A percentile compares a stretch with the other conserved stretches of the same genome.
Evolutionary conservation across 768 basidiomycete genomes (phyloP).

Genomic region (Pisolithus sp.): DNA sequence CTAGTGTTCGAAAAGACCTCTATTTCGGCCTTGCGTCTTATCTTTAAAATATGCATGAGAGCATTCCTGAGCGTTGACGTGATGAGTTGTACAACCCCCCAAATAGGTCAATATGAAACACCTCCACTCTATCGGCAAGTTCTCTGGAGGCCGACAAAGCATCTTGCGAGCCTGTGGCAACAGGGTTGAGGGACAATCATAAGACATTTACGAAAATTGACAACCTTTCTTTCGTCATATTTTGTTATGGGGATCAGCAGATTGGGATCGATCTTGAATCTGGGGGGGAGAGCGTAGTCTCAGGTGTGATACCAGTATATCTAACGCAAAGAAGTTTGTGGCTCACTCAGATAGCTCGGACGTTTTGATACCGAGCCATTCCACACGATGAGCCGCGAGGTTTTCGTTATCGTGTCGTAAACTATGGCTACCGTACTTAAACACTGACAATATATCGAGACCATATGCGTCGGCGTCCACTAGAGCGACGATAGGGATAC

Average conservation of each 20-base stretch:
- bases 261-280: conserved; percentile 55
- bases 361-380: conserved; percentile 75
- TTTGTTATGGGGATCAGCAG: conserved; percentile 60
- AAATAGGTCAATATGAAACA: conserved; percentile 22
- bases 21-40: conserved; percentile 88
- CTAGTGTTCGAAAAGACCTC: conserved; percentile 46
- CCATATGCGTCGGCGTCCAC: conserved; percentile 94
- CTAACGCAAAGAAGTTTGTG: not conserved
- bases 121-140: conserved; percentile 66
- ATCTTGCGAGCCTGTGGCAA: conserved; percentile 54
- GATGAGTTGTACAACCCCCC: not conserved
- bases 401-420: conserved; percentile 66
- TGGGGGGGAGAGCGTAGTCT: conserved; percentile 21
- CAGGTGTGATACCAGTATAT: not conserved
- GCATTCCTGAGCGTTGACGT: conserved; percentile 52
- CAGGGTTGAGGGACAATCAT: not conserved
- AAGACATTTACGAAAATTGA: not conserved
- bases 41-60: conserved; percentile 71
- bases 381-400: conserved; percentile 60
- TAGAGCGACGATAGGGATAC: conserved; percentile 70
- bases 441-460: conserved; percentile 85
- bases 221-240: conserved; percentile 72
- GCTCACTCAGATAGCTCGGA: conserved; percentile 61
- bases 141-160: conserved; percentile 37
- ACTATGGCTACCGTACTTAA: conserved; percentile 69